Evolutionary conservation across 148 eudicot species (phyloP).

Genomic region (Limonium bicolor): DNA sequence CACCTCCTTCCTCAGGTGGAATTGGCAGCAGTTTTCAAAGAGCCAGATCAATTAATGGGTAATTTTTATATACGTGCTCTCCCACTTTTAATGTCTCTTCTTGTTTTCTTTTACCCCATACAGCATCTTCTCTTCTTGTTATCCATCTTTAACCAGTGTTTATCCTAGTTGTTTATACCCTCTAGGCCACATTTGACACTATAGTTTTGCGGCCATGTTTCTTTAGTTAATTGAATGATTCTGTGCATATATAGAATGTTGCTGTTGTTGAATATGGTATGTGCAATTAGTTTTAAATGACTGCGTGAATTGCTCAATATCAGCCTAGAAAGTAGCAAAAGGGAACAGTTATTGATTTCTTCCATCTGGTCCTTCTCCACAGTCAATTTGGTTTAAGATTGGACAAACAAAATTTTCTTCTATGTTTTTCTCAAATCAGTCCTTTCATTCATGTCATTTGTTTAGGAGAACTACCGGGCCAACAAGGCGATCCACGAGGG

Average conservation of each 20-base stretch:
- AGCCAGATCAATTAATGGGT: slow-evolving; percentile 60
- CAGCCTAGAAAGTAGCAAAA: background rate
- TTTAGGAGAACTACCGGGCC: slow-evolving; percentile 94
- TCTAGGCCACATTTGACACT: background rate
- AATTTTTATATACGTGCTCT: slow-evolving; percentile 1
- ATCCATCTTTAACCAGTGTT: too few relatives aligned
- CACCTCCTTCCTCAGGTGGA: slow-evolving; percentile 20
- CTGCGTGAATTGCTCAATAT: background rate
- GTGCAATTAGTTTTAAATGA: background rate
- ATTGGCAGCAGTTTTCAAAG: slow-evolving; percentile 25
- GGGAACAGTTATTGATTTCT: background rate
- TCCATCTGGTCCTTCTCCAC: background rate
- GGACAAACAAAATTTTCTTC: background rate
- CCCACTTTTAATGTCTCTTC: background rate
- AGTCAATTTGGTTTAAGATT: background rate
- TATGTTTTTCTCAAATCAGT: background rate
- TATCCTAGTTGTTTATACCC: background rate
- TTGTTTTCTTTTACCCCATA: background rate
- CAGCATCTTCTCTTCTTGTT: background rate
- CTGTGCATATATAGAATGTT: background rate
- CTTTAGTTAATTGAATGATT: background rate
- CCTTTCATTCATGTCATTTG: background rate
- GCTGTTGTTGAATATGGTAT: too few relatives aligned
- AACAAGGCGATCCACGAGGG: slow-evolving; percentile 91
- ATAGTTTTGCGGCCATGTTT: background rate